phyloP scores from a whole-genome alignment of 371 early-diverging fungal species.

The Mucor lusitanicus region DNA sequence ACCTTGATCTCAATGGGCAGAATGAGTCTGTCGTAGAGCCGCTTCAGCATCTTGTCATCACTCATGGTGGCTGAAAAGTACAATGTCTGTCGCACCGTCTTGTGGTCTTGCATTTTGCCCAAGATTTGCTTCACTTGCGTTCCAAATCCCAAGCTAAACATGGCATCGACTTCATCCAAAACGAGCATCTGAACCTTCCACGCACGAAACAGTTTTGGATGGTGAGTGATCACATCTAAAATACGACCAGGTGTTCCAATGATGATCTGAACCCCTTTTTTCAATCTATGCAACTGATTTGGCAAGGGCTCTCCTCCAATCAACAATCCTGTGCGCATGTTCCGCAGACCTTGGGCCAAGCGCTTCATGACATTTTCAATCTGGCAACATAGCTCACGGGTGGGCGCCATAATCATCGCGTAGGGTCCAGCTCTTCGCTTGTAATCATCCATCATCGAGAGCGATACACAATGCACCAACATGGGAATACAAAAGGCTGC shows the following conservation, averaged over 20 bases:
- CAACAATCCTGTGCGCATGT: conserved; percentile 58
- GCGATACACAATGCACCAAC: conserved; percentile 52
- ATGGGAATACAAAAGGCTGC: conserved; percentile 56
- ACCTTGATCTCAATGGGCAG: conserved; percentile 30
- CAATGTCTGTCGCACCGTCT: conserved; percentile 45
- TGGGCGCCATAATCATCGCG: conserved; percentile 61
- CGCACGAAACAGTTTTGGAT: conserved; percentile 41
- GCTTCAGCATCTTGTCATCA: conserved; percentile 16
- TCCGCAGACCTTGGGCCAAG: conserved; percentile 46
- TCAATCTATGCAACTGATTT: conserved; percentile 55
- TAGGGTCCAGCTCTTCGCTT: conserved; percentile 52
- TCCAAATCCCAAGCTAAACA: conserved; percentile 59
- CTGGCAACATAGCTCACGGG: conserved; percentile 57
- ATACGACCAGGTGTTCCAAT: conserved; percentile 66
- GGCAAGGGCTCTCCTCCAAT: conserved; percentile 59
- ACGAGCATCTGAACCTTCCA: conserved; percentile 58
- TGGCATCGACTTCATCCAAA: conserved; percentile 64
- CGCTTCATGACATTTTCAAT: conserved; percentile 49
- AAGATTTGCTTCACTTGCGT: conserved; percentile 52
- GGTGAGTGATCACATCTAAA: conserved; percentile 46
- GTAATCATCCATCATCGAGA: conserved; percentile 38
- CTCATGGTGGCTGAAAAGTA: conserved; percentile 53
- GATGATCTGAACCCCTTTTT: conserved; percentile 59
- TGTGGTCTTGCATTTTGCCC: conserved; percentile 41
- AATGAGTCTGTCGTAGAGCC: conserved; percentile 7